phyloP scores from a whole-genome alignment of 495 filamentous ascomycete species.

The Neurospora discreta region DNA sequence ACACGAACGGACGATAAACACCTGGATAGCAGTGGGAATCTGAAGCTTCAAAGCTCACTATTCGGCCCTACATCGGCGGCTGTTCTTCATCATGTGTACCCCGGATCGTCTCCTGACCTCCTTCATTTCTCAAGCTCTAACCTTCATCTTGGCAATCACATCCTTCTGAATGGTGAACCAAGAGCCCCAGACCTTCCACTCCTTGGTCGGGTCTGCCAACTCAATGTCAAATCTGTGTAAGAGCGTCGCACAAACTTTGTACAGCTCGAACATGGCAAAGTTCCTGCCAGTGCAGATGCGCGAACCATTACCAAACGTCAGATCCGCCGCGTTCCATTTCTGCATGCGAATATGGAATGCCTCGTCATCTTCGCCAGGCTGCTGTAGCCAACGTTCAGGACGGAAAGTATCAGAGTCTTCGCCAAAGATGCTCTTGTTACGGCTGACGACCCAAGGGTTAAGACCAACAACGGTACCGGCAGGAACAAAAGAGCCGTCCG shows the following conservation, averaged over 20 bases:
- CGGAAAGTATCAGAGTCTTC: conserved; percentile 34
- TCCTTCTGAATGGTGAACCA: conserved; percentile 10
- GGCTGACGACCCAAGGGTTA: conserved; percentile 22
- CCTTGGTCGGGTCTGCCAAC: conserved; percentile 7
- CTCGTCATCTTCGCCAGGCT: conserved; percentile 16
- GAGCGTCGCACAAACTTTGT: conserved; percentile 53
- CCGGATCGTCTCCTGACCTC: background rate
- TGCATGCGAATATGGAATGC: conserved; percentile 6
- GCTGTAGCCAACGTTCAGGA: conserved; percentile 37
- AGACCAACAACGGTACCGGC: conserved; percentile 27
- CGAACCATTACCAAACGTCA: conserved; percentile 48
- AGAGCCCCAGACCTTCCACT: conserved; percentile 7
- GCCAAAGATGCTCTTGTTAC: conserved; percentile 35
- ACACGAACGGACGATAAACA: background rate
- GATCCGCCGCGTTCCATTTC: conserved; percentile 12
- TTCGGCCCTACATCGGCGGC: background rate
- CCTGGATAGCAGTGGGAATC: background rate
- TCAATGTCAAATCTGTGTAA: conserved; percentile 37
- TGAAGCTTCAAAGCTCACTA: background rate
- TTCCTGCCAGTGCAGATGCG: conserved; percentile 55
- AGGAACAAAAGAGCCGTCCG: conserved; percentile 42
- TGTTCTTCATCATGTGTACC: background rate
- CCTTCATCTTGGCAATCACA: conserved; percentile 4
- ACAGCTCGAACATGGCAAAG: conserved; percentile 49
- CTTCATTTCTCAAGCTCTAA: background rate